Evolutionary conservation across 148 eudicot genomes (phyloP).

Genomic region (Drosera capensis): DNA sequence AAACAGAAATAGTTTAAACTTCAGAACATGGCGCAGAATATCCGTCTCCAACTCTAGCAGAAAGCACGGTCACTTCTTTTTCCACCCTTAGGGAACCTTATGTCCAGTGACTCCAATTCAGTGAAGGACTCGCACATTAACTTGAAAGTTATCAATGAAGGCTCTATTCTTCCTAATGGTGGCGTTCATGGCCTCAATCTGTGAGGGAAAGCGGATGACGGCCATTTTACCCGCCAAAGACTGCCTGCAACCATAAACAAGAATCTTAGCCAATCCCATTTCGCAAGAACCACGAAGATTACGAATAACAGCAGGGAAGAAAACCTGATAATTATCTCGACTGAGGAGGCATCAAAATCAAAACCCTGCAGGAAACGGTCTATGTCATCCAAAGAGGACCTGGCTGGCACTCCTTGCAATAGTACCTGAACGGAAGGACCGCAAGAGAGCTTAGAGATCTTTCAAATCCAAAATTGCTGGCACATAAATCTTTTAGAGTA

Average conservation of each 20-base stretch:
- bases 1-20: no score
- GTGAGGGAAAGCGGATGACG: constrained; percentile 33
- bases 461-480: no score
- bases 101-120: constrained; percentile 10
- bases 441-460: no score
- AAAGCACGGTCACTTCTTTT: no score
- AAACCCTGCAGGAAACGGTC: constrained; percentile 58
- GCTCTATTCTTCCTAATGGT: constrained; percentile 39
- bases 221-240: constrained; percentile 29
- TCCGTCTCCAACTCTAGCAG: no score
- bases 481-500: neutral
- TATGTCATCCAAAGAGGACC: constrained; percentile 37
- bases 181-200: constrained; percentile 44
- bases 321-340: constrained; percentile 39
- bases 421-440: constrained; percentile 25
- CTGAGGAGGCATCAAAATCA: constrained; percentile 32
- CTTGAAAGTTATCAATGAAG: constrained; percentile 37
- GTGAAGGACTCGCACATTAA: constrained; percentile 47
- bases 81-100: no score
- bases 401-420: constrained; percentile 44
- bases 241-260: constrained; percentile 20
- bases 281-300: neutral
- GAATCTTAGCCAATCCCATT: neutral
- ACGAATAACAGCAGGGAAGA: neutral
- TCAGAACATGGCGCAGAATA: no score